phyloP scores from a whole-genome alignment of 202 grass and related monocot species.

The Elaeis oleifera region DNA sequence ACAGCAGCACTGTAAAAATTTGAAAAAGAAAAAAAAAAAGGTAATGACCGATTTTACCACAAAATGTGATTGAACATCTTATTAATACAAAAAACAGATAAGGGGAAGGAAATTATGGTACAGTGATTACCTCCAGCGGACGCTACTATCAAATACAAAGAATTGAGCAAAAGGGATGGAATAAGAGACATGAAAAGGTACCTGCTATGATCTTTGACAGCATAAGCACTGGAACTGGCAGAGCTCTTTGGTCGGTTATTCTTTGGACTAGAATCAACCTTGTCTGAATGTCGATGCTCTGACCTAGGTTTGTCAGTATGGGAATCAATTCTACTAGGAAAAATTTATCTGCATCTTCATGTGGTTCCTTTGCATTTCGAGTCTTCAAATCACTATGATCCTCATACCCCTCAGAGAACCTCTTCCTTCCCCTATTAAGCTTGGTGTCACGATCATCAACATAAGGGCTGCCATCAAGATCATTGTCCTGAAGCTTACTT shows the following conservation, averaged over 20 bases:
- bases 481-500: conserved; percentile 16
- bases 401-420: conserved; percentile 24
- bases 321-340: conserved; percentile 19
- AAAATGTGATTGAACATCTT: too few species aligned
- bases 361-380: conserved; percentile 28
- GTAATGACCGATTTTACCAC: too few species aligned
- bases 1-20: too few species aligned
- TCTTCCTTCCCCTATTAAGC: conserved; percentile 41
- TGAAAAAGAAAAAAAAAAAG: too few species aligned
- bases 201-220: conserved; percentile 41
- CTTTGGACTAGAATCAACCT: conserved; percentile 22
- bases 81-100: too few species aligned
- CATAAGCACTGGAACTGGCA: conserved; percentile 27
- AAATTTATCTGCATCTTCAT: conserved; percentile 23
- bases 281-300: conserved; percentile 25
- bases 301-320: conserved; percentile 13
- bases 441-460: conserved; percentile 11
- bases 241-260: conserved; percentile 24
- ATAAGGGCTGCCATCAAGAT: conserved; percentile 10
- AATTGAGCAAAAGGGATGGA: conserved; percentile 6
- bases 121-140: not conserved
- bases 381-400: conserved; percentile 22
- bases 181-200: conserved; percentile 14
- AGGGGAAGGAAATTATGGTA: too few species aligned
- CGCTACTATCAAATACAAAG: conserved; percentile 8